A percentile compares a stretch with the other conserved stretches of the same genome.
Evolutionary conservation across 1,284 basidiomycete genomes (phyloP).

Genomic region (Chondrostereum purpureum): DNA sequence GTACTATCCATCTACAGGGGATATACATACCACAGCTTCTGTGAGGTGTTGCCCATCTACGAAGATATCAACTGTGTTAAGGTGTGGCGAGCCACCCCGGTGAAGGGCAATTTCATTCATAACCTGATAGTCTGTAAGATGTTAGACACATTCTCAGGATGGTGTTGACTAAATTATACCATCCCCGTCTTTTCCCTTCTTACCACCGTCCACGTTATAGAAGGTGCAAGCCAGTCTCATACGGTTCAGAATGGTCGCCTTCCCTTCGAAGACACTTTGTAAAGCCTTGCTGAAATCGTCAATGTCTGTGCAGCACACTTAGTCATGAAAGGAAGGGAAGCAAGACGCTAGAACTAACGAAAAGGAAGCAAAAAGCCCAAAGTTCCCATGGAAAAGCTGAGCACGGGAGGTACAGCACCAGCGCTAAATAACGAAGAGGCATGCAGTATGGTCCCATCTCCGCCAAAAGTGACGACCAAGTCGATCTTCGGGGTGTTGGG

Average conservation of each 20-base stretch:
- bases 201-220: slow-evolving; percentile 51
- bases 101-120: slow-evolving; percentile 98
- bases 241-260: slow-evolving; percentile 75
- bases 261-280: slow-evolving; percentile 70
- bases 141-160: neutral
- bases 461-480: slow-evolving; percentile 87
- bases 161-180: slow-evolving; percentile 33
- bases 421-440: slow-evolving; percentile 88
- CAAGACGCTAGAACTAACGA: slow-evolving; percentile 45
- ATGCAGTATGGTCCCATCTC: slow-evolving; percentile 94
- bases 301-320: slow-evolving; percentile 53
- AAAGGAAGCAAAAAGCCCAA: slow-evolving; percentile 93
- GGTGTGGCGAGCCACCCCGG: slow-evolving; percentile 84
- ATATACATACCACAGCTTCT: slow-evolving; percentile 78
- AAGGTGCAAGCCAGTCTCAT: slow-evolving; percentile 85
- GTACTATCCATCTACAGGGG: slow-evolving; percentile 8
- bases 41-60: slow-evolving; percentile 96
- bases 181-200: slow-evolving; percentile 49
- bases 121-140: slow-evolving; percentile 77
- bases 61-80: slow-evolving; percentile 91
- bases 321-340: no score
- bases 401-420: slow-evolving; percentile 87
- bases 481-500: slow-evolving; percentile 57
- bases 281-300: slow-evolving; percentile 76
- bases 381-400: slow-evolving; percentile 96